Base-by-base conservation (phyloP, 345 rosid species). In the Hibiscus syriacus region DNA sequence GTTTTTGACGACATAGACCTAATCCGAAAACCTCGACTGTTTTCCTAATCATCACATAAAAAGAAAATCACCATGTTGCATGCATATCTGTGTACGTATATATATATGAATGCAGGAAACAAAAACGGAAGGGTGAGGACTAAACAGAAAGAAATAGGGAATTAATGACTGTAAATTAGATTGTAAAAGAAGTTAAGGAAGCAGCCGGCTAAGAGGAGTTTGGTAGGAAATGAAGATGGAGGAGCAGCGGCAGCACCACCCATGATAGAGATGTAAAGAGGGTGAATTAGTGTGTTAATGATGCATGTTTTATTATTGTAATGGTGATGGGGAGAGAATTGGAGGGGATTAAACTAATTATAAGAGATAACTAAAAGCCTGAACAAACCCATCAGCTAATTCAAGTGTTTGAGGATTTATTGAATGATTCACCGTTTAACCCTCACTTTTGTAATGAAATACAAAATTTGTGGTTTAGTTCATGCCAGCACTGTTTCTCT, bases 1-100 rank as follows among this genome's bases (percentile, higher is more conserved):
- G 76, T 70, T 70, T 62, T 77, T 16, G 84, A 76, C 50, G 85
- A 78, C 84, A 82, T 82, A 14, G 56, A 75, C 39, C 12, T 5
- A 19, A 50, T 20, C 17, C 13, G 74, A 72, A 5, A 77, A 55
- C 52, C 49, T 9, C 48, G 22, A 6, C 7, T 16, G 22, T 16
- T 4, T 25, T 56, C 61, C 61, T 56, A 6, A 29, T 29, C 61
- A 36, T 10, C 14, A 36, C 23, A 58, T 12, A 19, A 20, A 60
- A 38, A 2, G 6, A 9, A 32, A 32, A 3, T 43, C 4, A 13
- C 14, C 11, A 41, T n/a, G n/a, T n/a, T n/a, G n/a, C n/a, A n/a
- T n/a, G n/a, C n/a, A n/a, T n/a, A n/a, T n/a, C n/a, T n/a, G n/a
- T n/a, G n/a, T n/a, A n/a, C n/a, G n/a, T n/a, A n/a, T n/a, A n/a